Base-by-base conservation (phyloP, 2,329 filamentous ascomycete species). In the Davidsoniella neocaledoniae region DNA sequence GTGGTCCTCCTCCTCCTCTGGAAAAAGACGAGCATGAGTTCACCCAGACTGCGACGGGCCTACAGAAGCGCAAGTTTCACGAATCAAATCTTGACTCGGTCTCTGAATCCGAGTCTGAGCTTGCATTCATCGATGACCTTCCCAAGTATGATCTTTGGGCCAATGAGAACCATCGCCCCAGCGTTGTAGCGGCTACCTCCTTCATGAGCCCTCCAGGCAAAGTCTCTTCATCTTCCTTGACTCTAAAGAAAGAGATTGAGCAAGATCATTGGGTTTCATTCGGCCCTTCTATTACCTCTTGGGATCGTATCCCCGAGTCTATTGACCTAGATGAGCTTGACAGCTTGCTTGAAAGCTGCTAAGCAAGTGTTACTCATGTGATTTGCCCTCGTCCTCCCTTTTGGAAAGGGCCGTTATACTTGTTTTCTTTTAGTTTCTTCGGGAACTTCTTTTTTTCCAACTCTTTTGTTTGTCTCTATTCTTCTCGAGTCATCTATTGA, bases 1-100 rank as follows among this genome's bases (percentile, higher is more conserved):
- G 84, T 53, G 83, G 81, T n/a, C 79, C 83, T 21, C 91, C 86
- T 55, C 88, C 90, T 47, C 86, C 87, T 14, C 72, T 96, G 37
- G 90, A 96, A 67, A 86, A 84, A 58, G 90, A 96, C 58, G 90
- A 96, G 70, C 85, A 83, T 60, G 91, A 96, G 64, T 98, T 98
- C 61, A 95, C 90, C 5, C 86, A 94, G 66, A 96, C 88, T 1
- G 91, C 91, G 14, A 85, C 86, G 57, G 86, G 82, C 45, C 76
- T 96, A 58, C 85, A 77, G 58, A 79, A 76, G 61, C 69, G 74
- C 54, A 81, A 79, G 59, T 67, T 79, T 19, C 70, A 63, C 42
- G 69, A 71, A 25, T 68, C 68, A 39, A 48, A 54, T 8, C 55
- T 60, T 14, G 54, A 56, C 40, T 51, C 46, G 3, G 33, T 37